phyloP scores from a whole-genome alignment of 768 basidiomycete species.

The Lenzites betulinus region DNA sequence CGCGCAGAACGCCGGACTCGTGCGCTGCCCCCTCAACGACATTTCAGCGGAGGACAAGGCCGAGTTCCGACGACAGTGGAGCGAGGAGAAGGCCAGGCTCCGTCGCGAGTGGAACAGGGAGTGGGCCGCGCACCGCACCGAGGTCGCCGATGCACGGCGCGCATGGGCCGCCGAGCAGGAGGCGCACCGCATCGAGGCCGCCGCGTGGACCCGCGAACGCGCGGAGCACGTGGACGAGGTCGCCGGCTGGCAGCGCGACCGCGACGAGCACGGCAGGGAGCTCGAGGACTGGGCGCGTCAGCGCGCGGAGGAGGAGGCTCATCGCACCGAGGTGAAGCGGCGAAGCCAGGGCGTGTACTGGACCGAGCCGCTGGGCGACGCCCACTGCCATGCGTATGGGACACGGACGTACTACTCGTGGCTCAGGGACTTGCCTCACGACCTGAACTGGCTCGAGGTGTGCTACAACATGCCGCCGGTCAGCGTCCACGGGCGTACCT shows the following conservation, averaged over 20 bases:
- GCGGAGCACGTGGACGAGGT: neutral
- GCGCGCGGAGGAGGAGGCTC: constrained; percentile 9
- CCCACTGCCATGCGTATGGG: constrained; percentile 19
- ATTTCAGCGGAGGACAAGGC: constrained; percentile 4
- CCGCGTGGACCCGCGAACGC: neutral
- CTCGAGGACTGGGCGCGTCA: neutral
- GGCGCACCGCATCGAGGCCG: neutral
- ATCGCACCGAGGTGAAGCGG: constrained; percentile 9
- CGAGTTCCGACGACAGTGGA: neutral
- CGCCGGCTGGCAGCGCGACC: constrained; percentile 4
- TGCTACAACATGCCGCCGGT: constrained; percentile 22
- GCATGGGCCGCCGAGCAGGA: neutral
- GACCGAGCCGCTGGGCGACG: constrained; percentile 10
- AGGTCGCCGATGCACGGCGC: neutral
- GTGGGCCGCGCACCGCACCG: no score
- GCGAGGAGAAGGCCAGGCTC: no score
- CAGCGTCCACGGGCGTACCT: constrained; percentile 10
- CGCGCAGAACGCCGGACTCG: constrained; percentile 7
- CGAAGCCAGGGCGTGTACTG: constrained; percentile 18
- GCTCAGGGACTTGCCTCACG: constrained; percentile 12
- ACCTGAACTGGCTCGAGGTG: constrained; percentile 18
- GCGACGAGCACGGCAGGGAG: constrained; percentile 9
- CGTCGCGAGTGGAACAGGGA: no score
- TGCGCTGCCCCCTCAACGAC: constrained; percentile 13
- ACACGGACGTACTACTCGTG: constrained; percentile 24